Evolutionary conservation across 345 rosid genomes (phyloP).

Genomic region (Brassica carinata): DNA sequence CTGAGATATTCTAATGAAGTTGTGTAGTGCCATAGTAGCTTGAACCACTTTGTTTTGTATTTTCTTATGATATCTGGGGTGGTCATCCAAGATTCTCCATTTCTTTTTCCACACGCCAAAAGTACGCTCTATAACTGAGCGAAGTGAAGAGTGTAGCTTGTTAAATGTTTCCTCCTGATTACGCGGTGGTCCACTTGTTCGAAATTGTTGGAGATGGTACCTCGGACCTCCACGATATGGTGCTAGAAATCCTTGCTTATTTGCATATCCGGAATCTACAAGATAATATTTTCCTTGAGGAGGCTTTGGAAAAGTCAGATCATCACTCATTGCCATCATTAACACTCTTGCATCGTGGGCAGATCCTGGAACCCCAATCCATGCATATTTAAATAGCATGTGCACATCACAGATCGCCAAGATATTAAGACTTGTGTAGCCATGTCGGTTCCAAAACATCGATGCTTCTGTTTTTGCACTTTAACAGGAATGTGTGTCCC

Average conservation of each 20-base stretch:
- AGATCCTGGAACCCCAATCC: neutral
- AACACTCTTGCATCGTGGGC: neutral
- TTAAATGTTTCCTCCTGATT: neutral
- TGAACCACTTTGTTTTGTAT: no score
- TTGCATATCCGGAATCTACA: neutral
- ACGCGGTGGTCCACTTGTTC: neutral
- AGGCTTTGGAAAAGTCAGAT: neutral
- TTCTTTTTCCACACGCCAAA: neutral
- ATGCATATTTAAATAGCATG: neutral
- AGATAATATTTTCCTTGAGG: neutral
- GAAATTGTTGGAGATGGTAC: neutral
- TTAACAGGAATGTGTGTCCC: neutral
- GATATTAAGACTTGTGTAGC: neutral
- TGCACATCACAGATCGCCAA: neutral
- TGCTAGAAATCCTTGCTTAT: neutral
- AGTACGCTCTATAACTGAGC: neutral
- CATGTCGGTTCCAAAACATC: neutral
- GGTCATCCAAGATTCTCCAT: neutral
- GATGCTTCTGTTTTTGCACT: neutral
- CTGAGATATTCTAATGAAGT: neutral
- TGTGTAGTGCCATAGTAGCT: neutral
- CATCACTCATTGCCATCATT: neutral
- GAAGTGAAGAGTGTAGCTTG: neutral
- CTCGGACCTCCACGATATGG: neutral
- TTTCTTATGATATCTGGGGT: neutral